Percentiles rank a stretch among this genome's conserved stretches.
Evolutionary conservation across 129 eudicot species (phyloP).

Genomic region (Helichrysum umbraculigerum): DNA sequence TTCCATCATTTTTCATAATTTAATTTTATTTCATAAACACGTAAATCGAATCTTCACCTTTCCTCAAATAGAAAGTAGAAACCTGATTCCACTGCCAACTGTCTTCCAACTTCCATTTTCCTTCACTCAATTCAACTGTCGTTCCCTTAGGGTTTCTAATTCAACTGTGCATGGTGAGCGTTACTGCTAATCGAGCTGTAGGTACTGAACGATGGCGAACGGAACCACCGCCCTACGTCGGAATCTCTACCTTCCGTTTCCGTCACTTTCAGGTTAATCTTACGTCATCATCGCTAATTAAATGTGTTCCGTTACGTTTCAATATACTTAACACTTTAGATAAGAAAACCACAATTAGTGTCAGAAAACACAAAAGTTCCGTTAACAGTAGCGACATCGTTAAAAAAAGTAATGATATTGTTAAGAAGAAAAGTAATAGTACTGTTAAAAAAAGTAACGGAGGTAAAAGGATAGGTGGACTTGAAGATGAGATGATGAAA

Average conservation of each 20-base stretch:
- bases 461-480: neutral
- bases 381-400: neutral
- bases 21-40: neutral
- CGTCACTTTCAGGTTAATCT: conserved; percentile 15
- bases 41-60: neutral
- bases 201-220: conserved; percentile 31
- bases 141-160: neutral
- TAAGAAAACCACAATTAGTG: conserved; percentile 5
- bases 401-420: neutral
- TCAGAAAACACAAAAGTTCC: neutral
- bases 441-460: neutral
- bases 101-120: conserved; percentile 13
- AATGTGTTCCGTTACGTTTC: conserved; percentile 1
- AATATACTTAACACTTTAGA: conserved; percentile 13
- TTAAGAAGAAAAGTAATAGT: neutral
- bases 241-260: neutral
- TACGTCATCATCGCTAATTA: conserved; percentile 15
- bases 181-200: conserved; percentile 23
- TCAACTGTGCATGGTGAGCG: conserved; percentile 24
- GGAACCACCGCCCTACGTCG: conserved; percentile 15
- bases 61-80: neutral
- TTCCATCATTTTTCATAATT: neutral
- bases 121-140: neutral
- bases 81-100: conserved; percentile 18
- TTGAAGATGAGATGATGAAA: conserved; percentile 9